Conservation (phyloP, 495 filamentous ascomycete species). For the Xylaria telfairii region DNA sequence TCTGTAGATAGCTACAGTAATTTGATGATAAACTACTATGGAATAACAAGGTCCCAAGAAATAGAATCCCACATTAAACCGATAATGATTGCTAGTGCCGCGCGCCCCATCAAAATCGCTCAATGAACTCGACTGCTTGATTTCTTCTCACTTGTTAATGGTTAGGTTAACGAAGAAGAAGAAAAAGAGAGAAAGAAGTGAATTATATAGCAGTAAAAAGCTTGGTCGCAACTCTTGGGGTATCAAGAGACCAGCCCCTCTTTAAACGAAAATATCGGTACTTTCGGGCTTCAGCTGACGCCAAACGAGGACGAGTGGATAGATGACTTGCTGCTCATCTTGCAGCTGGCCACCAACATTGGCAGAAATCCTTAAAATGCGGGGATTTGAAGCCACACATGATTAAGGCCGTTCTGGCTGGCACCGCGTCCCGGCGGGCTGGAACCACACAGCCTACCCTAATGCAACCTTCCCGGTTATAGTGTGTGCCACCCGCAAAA, state of each 20-base stretch:
- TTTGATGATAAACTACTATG: neutral
- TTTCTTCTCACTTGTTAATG: neutral
- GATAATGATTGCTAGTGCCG: neutral
- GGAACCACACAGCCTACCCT: constrained; percentile 23
- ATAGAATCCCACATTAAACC: neutral
- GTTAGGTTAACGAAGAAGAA: neutral
- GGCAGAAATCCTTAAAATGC: neutral
- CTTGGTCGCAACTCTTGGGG: no score
- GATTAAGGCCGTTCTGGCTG: constrained; percentile 9
- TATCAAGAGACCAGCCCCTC: neutral
- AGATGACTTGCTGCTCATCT: constrained; percentile 5
- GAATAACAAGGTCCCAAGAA: neutral
- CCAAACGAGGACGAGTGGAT: neutral
- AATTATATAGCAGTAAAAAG: neutral
- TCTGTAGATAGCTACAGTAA: neutral
- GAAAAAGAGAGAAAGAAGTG: neutral
- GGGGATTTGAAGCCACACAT: constrained; percentile 9
- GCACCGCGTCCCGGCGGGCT: constrained; percentile 20
- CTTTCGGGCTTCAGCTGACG: constrained; percentile 7
- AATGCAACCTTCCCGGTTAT: constrained; percentile 21
- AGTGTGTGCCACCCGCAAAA: constrained; percentile 8
- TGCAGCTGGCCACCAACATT: constrained; percentile 11
- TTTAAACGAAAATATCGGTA: constrained; percentile 1
- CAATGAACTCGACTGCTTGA: neutral
- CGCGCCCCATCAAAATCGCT: neutral